A percentile compares a stretch with the other conserved stretches of the same genome.
phyloP scores from a whole-genome alignment of 805 yeast species.

The Yarrowia sp. region DNA sequence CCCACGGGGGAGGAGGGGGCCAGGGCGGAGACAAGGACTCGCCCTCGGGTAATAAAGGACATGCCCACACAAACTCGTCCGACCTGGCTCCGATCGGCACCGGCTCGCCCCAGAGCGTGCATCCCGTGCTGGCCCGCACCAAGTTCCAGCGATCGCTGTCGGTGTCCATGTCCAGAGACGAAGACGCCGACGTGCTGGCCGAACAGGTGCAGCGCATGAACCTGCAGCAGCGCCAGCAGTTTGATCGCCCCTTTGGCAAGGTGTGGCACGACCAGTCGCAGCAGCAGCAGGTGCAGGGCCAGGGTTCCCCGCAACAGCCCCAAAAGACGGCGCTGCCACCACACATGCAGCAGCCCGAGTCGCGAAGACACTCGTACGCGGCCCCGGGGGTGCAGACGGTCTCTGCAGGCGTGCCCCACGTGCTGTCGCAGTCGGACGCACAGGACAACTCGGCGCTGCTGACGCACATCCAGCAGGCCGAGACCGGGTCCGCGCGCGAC shows the following conservation, averaged over 20 bases:
- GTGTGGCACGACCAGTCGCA: conserved; percentile 35
- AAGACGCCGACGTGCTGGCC: conserved; percentile 28
- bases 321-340: conserved; percentile 31
- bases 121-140: conserved; percentile 28
- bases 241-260: conserved; percentile 25
- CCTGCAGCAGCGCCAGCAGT: conserved; percentile 32
- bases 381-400: conserved; percentile 33
- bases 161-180: conserved; percentile 30
- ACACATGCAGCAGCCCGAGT: conserved; percentile 41
- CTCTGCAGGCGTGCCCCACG: conserved; percentile 21
- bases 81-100: conserved; percentile 34
- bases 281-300: conserved; percentile 26
- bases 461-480: conserved; percentile 32
- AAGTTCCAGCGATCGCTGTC: conserved; percentile 38
- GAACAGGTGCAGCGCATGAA: conserved; percentile 32
- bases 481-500: conserved; percentile 3
- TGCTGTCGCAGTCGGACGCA: conserved; percentile 19
- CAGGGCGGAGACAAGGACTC: conserved; percentile 27
- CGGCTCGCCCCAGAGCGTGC: conserved; percentile 33
- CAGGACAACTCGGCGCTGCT: conserved; percentile 33
- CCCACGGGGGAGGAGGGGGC: conserved; percentile 11
- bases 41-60: conserved; percentile 17
- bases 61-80: conserved; percentile 27
- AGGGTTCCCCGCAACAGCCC: conserved; percentile 6
- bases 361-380: conserved; percentile 45